These are phyloP conservation scores for Rhodotorula sp. DNA, from an alignment of 1,284 basidiomycete genomes.

Conservation along the genomic window DNA sequence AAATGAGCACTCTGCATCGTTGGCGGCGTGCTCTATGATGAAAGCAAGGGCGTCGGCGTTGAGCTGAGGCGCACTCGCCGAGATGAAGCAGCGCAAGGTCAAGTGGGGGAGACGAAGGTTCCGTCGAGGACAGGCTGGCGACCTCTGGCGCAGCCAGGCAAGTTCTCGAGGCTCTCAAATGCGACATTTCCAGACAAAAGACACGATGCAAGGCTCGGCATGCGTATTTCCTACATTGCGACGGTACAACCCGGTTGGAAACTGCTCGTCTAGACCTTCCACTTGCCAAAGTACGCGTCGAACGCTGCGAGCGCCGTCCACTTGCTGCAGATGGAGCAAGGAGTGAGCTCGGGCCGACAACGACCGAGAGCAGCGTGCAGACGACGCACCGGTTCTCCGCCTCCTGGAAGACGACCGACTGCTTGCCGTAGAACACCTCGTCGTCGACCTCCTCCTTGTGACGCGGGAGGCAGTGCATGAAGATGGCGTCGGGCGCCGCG, in stretches of 20 bases:
- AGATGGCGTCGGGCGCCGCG: slow-evolving; percentile 59
- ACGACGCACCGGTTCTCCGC: slow-evolving; percentile 47
- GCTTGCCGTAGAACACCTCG: slow-evolving; percentile 65
- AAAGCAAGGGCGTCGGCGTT: no score
- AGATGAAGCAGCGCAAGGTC: no score
- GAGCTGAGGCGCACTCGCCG: neutral
- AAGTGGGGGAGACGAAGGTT: neutral
- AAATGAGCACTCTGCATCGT: no score
- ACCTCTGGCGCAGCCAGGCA: no score
- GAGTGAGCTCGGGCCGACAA: slow-evolving; percentile 62
- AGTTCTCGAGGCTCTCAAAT: neutral
- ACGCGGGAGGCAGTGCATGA: slow-evolving; percentile 93
- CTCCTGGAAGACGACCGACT: slow-evolving; percentile 56
- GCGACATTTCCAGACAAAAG: no score
- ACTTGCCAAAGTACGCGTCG: slow-evolving; percentile 54
- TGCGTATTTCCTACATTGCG: neutral
- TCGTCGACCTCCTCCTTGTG: slow-evolving; percentile 93
- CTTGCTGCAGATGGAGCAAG: slow-evolving; percentile 66
- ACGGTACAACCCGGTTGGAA: neutral
- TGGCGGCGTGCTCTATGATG: no score
- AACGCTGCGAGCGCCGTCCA: slow-evolving; percentile 91
- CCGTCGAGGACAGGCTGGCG: no score
- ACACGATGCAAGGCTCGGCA: neutral
- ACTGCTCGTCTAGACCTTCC: slow-evolving; percentile 37
- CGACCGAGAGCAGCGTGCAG: slow-evolving; percentile 54